These are phyloP conservation scores for Yamadazyma aaseri DNA, from an alignment of 1,139 yeast species.

Conservation along the genomic window DNA sequence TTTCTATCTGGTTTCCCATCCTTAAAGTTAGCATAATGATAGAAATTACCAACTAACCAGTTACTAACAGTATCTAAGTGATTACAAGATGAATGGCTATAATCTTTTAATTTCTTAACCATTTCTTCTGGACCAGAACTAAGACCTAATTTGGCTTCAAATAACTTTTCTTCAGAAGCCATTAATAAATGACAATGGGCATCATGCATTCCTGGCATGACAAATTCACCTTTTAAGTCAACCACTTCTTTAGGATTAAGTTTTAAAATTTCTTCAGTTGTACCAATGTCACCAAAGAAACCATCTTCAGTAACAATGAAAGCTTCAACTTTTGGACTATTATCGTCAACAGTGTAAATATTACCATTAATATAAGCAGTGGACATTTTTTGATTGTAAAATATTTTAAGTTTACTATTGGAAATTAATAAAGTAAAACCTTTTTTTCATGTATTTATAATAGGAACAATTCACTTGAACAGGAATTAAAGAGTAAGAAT, in stretches of 20 bases:
- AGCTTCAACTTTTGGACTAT: constrained; percentile 16
- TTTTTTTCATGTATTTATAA: no score
- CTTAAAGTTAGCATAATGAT: constrained; percentile 20
- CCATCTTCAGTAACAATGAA: constrained; percentile 20
- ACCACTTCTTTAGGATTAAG: constrained; percentile 13
- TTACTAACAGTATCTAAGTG: constrained; percentile 15
- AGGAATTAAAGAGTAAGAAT: background rate
- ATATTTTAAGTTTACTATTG: no score
- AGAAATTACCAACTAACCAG: constrained; percentile 23
- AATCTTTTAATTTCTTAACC: constrained; percentile 13
- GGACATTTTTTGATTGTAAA: constrained; percentile 11
- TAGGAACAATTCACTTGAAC: no score
- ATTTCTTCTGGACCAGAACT: constrained; percentile 13
- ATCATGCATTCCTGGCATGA: constrained; percentile 25
- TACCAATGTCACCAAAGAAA: constrained; percentile 17
- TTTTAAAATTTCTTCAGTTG: constrained; percentile 14
- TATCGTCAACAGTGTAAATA: constrained; percentile 16
- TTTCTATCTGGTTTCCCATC: constrained; percentile 21
- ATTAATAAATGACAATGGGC: constrained; percentile 19
- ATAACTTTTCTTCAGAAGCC: constrained; percentile 17
- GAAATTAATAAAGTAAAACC: no score
- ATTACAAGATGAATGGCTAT: constrained; percentile 10
- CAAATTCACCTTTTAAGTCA: constrained; percentile 20
- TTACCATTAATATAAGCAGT: constrained; percentile 20
- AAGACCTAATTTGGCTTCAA: constrained; percentile 15